phyloP scores from a whole-genome alignment of 225 moss, liverwort and hornwort species.

The Physcomitrium patens region DNA sequence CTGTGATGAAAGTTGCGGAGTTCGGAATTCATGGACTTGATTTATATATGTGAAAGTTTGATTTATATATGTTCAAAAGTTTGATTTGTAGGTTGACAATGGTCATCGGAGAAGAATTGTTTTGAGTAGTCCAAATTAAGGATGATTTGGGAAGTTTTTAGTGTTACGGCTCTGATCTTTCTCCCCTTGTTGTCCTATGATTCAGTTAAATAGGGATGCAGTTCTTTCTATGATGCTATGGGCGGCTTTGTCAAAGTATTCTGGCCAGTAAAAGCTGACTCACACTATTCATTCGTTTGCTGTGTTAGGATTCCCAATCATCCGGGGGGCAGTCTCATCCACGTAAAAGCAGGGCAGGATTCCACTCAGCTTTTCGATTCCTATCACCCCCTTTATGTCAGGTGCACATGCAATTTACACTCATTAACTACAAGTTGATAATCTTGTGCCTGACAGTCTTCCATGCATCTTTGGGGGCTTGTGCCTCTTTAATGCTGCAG shows the following conservation, averaged over 20 bases:
- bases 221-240: slow-evolving; percentile 16
- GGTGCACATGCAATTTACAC: slow-evolving; percentile 43
- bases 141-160: slow-evolving; percentile 19
- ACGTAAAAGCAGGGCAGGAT: slow-evolving; percentile 97
- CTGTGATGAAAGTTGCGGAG: not conserved
- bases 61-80: not conserved
- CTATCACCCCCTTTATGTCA: slow-evolving; percentile 97
- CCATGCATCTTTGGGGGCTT: not conserved
- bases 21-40: slow-evolving; percentile 1
- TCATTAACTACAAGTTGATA: not conserved
- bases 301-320: slow-evolving; percentile 88
- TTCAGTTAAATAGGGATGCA: slow-evolving; percentile 32
- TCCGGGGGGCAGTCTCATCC: slow-evolving; percentile 93
- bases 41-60: not conserved
- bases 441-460: not conserved
- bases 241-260: slow-evolving; percentile 31
- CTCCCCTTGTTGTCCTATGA: slow-evolving; percentile 37
- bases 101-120: not conserved
- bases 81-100: not conserved
- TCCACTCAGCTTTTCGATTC: slow-evolving; percentile 97
- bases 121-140: slow-evolving; percentile 7
- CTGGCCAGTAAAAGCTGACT: slow-evolving; percentile 45
- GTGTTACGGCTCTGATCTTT: slow-evolving; percentile 23
- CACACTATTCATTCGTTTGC: slow-evolving; percentile 42
- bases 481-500: not conserved